phyloP scores from a whole-genome alignment of 352 stramenopile genomes.

The Plasmopara halstedii region DNA sequence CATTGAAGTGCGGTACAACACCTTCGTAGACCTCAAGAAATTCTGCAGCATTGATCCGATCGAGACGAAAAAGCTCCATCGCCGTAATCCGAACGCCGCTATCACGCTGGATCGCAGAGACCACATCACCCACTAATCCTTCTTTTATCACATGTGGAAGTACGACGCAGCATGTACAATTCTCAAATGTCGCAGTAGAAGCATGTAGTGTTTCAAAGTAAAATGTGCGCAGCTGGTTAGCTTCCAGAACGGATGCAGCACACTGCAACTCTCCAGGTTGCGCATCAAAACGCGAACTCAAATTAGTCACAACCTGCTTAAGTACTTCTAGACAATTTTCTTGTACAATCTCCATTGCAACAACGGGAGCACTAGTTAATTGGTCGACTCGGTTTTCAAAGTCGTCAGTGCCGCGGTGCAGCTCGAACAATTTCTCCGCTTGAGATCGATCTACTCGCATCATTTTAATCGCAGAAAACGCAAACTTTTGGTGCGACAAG shows the following conservation, averaged over 20 bases:
- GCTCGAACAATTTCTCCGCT: conserved; percentile 50
- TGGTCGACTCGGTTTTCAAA: conserved; percentile 33
- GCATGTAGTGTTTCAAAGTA: conserved; percentile 52
- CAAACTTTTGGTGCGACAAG: conserved; percentile 63
- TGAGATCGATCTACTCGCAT: conserved; percentile 34
- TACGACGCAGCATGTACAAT: conserved; percentile 90
- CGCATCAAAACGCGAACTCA: conserved; percentile 37
- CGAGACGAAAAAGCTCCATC: conserved; percentile 85
- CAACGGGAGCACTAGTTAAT: conserved; percentile 27
- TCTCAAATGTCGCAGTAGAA: conserved; percentile 70
- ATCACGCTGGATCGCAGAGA: conserved; percentile 69
- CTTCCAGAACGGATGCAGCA: conserved; percentile 41
- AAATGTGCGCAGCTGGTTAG: conserved; percentile 48
- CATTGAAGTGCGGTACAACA: conserved; percentile 88
- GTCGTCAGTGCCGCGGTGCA: conserved; percentile 26
- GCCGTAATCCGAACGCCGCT: conserved; percentile 74
- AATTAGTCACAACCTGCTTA: conserved; percentile 38
- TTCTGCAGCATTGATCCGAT: conserved; percentile 79
- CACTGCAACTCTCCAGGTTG: conserved; percentile 42
- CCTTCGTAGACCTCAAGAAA: conserved; percentile 90
- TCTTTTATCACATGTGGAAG: conserved; percentile 90
- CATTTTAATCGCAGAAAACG: conserved; percentile 76
- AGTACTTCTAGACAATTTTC: conserved; percentile 61
- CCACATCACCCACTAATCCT: conserved; percentile 64
- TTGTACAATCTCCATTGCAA: conserved; percentile 73